Evolutionary conservation across 2,329 filamentous ascomycete species (phyloP), one percentile per base, ranked within the genome.

Genomic region (Capronia americana): DNA sequence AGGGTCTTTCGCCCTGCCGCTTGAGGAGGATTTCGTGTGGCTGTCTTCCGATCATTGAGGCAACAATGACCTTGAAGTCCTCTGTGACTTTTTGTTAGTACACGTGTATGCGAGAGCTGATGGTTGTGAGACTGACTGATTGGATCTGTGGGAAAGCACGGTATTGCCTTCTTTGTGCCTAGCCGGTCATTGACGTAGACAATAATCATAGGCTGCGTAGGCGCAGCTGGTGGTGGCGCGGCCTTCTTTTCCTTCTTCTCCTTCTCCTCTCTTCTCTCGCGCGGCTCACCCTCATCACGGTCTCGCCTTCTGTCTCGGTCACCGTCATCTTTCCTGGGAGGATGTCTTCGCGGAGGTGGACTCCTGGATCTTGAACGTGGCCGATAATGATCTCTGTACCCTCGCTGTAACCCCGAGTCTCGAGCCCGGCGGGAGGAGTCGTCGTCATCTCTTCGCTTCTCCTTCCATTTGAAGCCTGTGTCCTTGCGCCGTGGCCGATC

Each of bases 161-260:
- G 94, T 70, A 98, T 95, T 60, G 92, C 90, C 17, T 93, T 92
- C 75, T 97, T 97, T n/a, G 94, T 97, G 12, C 94, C 94, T 41
- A 98, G 82, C n/a, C 94, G 87, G 79, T 98, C 94, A 77, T 98
- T 98, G 75, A 98, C 88, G 74, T 94, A 88, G 20, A 98, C 93
- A 59, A 96, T 87, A 72, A 98, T 97, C 90, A 97, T 96, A 64
- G 92, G 90, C 75, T 96, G 90, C 5, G 83, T 80, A 46, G 76
- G 78, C 68, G 77, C 74, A 7, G 80, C 74, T 28, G 77, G 68
- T 6, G 75, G 60, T 32, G 77, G 68, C 7, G 75, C 61, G 30
- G 72, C 41, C 57, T 61, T 69, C 61, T 48, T 69, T 63, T 68
- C 65, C 57, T 67, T 72, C 71, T 63, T 46, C 44, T 75, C 75